Percentiles rank a stretch among this genome's conserved stretches.
Conservation (phyloP, 352 stramenopile genomes). For the Phytopythium boreale region DNA sequence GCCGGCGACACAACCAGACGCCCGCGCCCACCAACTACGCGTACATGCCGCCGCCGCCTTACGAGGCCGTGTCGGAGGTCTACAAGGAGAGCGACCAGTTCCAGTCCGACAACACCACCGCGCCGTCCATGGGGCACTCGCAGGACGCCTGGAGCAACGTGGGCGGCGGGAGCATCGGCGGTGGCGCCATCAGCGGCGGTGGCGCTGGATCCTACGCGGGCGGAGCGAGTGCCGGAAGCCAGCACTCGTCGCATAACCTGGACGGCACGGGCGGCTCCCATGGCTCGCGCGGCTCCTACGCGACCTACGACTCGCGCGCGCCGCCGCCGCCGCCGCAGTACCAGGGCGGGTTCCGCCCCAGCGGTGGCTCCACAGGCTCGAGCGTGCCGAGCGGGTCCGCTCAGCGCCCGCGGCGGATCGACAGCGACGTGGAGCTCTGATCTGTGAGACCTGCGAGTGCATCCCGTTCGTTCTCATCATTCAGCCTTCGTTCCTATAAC, state of each 20-base stretch:
- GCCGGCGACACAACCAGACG: conserved; percentile 27
- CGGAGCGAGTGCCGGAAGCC: conserved; percentile 13
- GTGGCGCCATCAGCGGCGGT: neutral
- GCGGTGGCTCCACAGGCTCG: conserved; percentile 15
- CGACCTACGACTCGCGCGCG: conserved; percentile 10
- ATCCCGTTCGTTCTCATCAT: neutral
- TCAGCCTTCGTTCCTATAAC: neutral
- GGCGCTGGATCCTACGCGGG: conserved; percentile 4
- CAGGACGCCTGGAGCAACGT: conserved; percentile 13
- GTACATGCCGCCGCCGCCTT: conserved; percentile 51
- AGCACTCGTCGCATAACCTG: conserved; percentile 23
- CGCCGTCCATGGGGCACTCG: neutral
- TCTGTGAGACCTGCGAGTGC: neutral
- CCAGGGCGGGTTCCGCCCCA: conserved; percentile 21
- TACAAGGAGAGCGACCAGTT: conserved; percentile 27
- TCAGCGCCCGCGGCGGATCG: conserved; percentile 31
- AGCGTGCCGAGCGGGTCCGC: conserved; percentile 2
- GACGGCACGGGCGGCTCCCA: conserved; percentile 37
- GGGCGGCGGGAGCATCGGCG: neutral
- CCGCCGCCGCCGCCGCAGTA: conserved; percentile 17
- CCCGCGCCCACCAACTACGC: conserved; percentile 20
- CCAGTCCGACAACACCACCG: conserved; percentile 23
- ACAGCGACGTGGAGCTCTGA: conserved; percentile 68
- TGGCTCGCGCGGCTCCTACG: conserved; percentile 34
- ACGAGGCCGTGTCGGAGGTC: conserved; percentile 38